Conservation (phyloP, 495 filamentous ascomycete genomes). For the Bacidia gigantensis region DNA sequence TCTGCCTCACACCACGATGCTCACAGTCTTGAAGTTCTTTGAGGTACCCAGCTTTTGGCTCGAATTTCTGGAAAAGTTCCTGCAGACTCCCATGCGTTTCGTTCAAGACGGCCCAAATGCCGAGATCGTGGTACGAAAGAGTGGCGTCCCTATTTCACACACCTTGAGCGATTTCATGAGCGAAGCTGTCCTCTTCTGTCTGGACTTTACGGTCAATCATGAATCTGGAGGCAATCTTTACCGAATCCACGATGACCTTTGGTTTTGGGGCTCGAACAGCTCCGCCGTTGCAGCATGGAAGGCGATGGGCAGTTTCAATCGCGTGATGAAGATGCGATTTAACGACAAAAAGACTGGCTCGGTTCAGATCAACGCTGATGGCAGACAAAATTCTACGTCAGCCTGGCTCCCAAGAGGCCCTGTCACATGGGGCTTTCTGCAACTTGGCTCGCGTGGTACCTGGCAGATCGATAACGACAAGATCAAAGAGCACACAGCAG, state of each 20-base stretch:
- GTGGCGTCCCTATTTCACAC: slow-evolving; percentile 41
- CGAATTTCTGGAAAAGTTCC: slow-evolving; percentile 41
- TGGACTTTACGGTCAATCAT: slow-evolving; percentile 46
- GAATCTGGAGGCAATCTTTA: slow-evolving; percentile 29
- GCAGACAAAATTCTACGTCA: not conserved
- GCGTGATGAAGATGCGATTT: slow-evolving; percentile 36
- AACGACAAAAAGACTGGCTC: slow-evolving; percentile 41
- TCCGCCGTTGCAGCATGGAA: slow-evolving; percentile 37
- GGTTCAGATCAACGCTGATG: slow-evolving; percentile 23
- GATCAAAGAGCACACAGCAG: slow-evolving; percentile 39
- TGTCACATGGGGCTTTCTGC: slow-evolving; percentile 22
- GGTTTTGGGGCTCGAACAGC: slow-evolving; percentile 42
- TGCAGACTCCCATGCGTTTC: slow-evolving; percentile 42
- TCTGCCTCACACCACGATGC: slow-evolving; percentile 42
- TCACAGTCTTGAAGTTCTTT: slow-evolving; percentile 35
- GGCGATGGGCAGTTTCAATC: slow-evolving; percentile 33
- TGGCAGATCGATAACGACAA: slow-evolving; percentile 41
- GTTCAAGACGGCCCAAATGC: slow-evolving; percentile 29
- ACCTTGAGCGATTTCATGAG: slow-evolving; percentile 37
- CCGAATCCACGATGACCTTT: slow-evolving; percentile 48
- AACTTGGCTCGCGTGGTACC: slow-evolving; percentile 23
- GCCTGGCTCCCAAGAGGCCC: slow-evolving; percentile 12
- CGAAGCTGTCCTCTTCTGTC: slow-evolving; percentile 42
- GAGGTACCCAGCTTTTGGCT: slow-evolving; percentile 39
- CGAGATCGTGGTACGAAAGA: slow-evolving; percentile 29